Conservation (phyloP, 2,329 filamentous ascomycete genomes). For the Talaromyces sp. region DNA sequence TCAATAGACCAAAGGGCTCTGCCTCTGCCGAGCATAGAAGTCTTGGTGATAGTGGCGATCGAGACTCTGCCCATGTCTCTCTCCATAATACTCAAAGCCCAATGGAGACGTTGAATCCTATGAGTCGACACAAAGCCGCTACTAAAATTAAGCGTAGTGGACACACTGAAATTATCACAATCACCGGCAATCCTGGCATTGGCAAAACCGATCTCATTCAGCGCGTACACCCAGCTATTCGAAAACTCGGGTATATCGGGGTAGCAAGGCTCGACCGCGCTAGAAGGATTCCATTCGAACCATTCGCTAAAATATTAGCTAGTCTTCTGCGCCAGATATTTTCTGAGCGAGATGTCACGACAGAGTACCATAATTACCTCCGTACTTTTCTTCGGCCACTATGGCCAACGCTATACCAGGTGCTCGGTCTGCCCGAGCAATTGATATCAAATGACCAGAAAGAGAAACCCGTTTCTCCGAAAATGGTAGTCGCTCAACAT, state of each 20-base stretch:
- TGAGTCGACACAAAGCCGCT: slow-evolving; percentile 43
- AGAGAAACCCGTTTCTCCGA: slow-evolving; percentile 35
- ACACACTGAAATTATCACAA: slow-evolving; percentile 61
- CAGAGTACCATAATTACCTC: slow-evolving; percentile 60
- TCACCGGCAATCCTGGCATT: slow-evolving; percentile 57
- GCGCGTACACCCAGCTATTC: slow-evolving; percentile 56
- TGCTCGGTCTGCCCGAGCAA: slow-evolving; percentile 69
- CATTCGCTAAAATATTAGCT: slow-evolving; percentile 59
- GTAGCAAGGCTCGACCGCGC: slow-evolving; percentile 61
- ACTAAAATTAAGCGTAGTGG: slow-evolving; percentile 52
- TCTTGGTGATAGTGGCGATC: slow-evolving; percentile 36
- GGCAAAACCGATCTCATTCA: slow-evolving; percentile 63
- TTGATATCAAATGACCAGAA: slow-evolving; percentile 42
- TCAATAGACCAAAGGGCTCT: slow-evolving; percentile 34
- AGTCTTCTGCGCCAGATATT: slow-evolving; percentile 65
- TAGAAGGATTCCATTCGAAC: slow-evolving; percentile 60
- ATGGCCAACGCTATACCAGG: slow-evolving; percentile 57
- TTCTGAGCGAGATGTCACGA: slow-evolving; percentile 61
- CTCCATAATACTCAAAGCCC: slow-evolving; percentile 28
- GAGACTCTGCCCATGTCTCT: slow-evolving; percentile 38
- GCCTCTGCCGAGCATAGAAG: slow-evolving; percentile 37
- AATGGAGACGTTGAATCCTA: slow-evolving; percentile 32
- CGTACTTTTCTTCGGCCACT: slow-evolving; percentile 56
- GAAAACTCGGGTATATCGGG: slow-evolving; percentile 60
- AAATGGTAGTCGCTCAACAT: slow-evolving; percentile 30